A percentile compares a stretch with the other conserved stretches of the same genome.
phyloP scores from a whole-genome alignment of 345 rosid genomes.

The Brassica cretica region DNA sequence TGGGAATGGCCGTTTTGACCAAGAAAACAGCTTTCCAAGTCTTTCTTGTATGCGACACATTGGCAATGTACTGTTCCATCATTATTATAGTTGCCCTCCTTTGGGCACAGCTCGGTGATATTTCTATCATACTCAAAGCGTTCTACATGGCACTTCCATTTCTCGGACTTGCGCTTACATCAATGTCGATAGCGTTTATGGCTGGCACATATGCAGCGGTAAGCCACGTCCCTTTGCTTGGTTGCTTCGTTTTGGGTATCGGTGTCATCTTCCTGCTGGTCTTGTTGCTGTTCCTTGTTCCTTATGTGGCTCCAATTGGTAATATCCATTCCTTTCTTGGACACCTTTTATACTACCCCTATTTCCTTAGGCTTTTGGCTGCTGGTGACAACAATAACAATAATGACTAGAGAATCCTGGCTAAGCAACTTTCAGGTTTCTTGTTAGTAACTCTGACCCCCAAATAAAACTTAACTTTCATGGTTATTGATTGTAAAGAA shows the following conservation, averaged over 20 bases:
- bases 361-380: slow-evolving; percentile 24
- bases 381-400: slow-evolving; percentile 12
- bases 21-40: slow-evolving; percentile 12
- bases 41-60: slow-evolving; percentile 19
- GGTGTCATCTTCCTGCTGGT: slow-evolving; percentile 4
- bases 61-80: slow-evolving; percentile 25
- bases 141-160: slow-evolving; percentile 3
- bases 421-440: background rate
- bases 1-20: background rate
- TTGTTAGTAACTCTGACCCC: background rate
- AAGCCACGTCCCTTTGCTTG: slow-evolving; percentile 25
- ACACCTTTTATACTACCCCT: slow-evolving; percentile 8
- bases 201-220: slow-evolving; percentile 23
- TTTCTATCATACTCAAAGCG: slow-evolving; percentile 11
- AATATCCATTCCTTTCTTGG: background rate
- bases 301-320: background rate
- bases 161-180: slow-evolving; percentile 20
- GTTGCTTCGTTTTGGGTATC: background rate
- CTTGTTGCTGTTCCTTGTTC: slow-evolving; percentile 16
- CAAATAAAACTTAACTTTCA: background rate
- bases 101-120: slow-evolving; percentile 3
- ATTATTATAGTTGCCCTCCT: background rate
- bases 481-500: background rate
- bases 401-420: background rate
- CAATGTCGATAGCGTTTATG: slow-evolving; percentile 25